Evolutionary conservation across 768 basidiomycete species (phyloP).

Genomic region (Clitopilus hobsonii): DNA sequence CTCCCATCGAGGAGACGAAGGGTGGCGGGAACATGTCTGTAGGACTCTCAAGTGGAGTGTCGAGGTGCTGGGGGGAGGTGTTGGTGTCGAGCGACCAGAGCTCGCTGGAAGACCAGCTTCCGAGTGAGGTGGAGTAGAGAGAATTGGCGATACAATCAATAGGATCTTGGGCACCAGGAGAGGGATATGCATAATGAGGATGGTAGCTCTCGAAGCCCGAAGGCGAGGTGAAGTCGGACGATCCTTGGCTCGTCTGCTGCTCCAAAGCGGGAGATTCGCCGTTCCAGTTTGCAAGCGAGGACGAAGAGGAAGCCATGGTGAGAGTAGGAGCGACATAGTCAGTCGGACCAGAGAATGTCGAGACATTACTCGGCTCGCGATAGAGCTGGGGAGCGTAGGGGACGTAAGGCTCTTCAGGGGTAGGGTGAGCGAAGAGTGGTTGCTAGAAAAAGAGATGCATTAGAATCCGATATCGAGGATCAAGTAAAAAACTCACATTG

Average conservation of each 20-base stretch:
- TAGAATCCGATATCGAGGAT: too few relatives aligned
- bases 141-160: background rate
- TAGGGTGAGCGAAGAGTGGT: constrained; percentile 2
- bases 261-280: constrained; percentile 16
- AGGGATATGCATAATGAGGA: too few relatives aligned
- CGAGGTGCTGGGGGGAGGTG: background rate
- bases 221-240: too few relatives aligned
- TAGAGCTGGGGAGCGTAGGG: constrained; percentile 7
- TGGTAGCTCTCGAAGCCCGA: too few relatives aligned
- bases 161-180: background rate
- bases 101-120: background rate
- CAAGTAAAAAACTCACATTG: constrained; percentile 7
- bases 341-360: constrained; percentile 7
- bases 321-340: constrained; percentile 21
- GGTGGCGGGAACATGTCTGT: background rate
- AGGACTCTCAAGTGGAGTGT: background rate
- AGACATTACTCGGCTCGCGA: constrained; percentile 10
- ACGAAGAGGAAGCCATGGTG: constrained; percentile 26
- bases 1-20: background rate
- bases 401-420: constrained; percentile 10
- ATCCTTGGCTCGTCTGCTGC: too few relatives aligned
- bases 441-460: background rate
- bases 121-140: background rate
- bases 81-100: background rate
- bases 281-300: constrained; percentile 38